Evolutionary conservation across 257 asterid species (phyloP).

Genomic region (Nicotiana knightiana): DNA sequence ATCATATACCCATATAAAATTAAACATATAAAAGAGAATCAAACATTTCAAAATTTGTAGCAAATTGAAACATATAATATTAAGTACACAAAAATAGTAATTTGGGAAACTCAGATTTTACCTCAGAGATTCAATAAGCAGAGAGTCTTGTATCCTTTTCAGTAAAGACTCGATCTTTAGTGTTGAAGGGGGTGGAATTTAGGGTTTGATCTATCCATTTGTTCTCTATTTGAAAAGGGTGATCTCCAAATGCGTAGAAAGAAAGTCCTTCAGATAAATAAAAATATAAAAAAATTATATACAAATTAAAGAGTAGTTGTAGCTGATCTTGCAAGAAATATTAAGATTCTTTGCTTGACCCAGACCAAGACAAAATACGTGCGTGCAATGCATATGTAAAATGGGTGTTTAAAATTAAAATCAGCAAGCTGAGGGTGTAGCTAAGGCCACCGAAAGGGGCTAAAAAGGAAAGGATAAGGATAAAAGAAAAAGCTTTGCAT

Average conservation of each 20-base stretch:
- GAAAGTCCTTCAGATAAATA: constrained; percentile 27
- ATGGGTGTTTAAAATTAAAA: neutral
- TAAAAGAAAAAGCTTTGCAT: neutral
- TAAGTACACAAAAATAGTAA: neutral
- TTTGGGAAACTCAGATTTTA: constrained; percentile 24
- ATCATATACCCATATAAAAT: constrained; percentile 5
- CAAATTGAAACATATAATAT: too few species aligned
- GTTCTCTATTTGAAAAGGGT: neutral
- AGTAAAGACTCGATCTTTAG: constrained; percentile 25
- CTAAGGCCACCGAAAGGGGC: constrained; percentile 8
- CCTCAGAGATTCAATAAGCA: constrained; percentile 38
- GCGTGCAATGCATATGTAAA: constrained; percentile 9
- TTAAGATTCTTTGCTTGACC: neutral
- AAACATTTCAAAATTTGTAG: neutral
- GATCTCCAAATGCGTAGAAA: constrained; percentile 17
- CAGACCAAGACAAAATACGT: neutral
- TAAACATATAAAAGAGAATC: constrained; percentile 5
- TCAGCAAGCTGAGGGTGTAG: neutral
- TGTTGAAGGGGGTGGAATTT: constrained; percentile 30
- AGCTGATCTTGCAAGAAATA: neutral
- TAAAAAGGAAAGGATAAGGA: neutral
- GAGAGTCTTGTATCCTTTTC: constrained; percentile 24
- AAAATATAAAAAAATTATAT: constrained; percentile 17
- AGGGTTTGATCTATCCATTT: constrained; percentile 28
- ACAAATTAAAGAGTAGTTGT: constrained; percentile 13